A percentile compares a stretch with the other conserved stretches of the same genome.
phyloP scores from a whole-genome alignment of 352 stramenopile species.

The Phytophthora agathidicida region DNA sequence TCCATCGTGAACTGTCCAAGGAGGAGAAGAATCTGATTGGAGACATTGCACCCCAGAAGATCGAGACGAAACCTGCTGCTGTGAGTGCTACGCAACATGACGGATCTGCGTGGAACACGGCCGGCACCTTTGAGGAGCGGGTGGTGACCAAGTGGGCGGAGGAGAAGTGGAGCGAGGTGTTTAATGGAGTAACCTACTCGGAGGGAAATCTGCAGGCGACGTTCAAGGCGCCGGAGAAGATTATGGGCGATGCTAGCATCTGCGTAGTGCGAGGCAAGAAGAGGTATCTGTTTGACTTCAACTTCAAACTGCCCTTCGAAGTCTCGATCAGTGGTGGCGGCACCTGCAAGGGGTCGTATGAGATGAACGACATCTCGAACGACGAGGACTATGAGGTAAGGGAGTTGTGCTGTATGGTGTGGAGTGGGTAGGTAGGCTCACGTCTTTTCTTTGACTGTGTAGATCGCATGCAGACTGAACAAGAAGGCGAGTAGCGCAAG shows the following conservation, averaged over 20 bases:
- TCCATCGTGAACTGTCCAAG: slow-evolving; percentile 97
- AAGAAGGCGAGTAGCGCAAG: slow-evolving; percentile 54
- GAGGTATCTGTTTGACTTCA: slow-evolving; percentile 89
- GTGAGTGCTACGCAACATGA: slow-evolving; percentile 55
- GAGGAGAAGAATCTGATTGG: slow-evolving; percentile 96
- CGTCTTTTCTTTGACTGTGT: slow-evolving; percentile 1
- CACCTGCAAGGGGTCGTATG: slow-evolving; percentile 69
- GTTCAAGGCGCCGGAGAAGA: slow-evolving; percentile 69
- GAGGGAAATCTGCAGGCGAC: slow-evolving; percentile 51
- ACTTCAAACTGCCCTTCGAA: slow-evolving; percentile 77
- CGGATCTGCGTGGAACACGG: slow-evolving; percentile 92
- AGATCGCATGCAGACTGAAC: slow-evolving; percentile 64
- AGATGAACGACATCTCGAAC: slow-evolving; percentile 87
- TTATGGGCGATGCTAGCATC: slow-evolving; percentile 87
- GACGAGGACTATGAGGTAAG: slow-evolving; percentile 88
- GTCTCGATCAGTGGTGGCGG: slow-evolving; percentile 53
- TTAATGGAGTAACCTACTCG: slow-evolving; percentile 43
- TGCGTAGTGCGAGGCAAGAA: slow-evolving; percentile 90
- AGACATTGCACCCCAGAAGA: slow-evolving; percentile 93
- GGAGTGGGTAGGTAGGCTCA: neutral
- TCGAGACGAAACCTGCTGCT: slow-evolving; percentile 47
- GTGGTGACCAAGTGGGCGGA: slow-evolving; percentile 88
- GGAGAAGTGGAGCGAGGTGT: slow-evolving; percentile 68
- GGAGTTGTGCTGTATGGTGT: neutral
- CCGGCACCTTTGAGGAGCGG: slow-evolving; percentile 92